Evolutionary conservation across 108 stramenopile species (phyloP), one percentile per base, ranked within the genome.

Genomic region (Mediolabrus comicus): DNA sequence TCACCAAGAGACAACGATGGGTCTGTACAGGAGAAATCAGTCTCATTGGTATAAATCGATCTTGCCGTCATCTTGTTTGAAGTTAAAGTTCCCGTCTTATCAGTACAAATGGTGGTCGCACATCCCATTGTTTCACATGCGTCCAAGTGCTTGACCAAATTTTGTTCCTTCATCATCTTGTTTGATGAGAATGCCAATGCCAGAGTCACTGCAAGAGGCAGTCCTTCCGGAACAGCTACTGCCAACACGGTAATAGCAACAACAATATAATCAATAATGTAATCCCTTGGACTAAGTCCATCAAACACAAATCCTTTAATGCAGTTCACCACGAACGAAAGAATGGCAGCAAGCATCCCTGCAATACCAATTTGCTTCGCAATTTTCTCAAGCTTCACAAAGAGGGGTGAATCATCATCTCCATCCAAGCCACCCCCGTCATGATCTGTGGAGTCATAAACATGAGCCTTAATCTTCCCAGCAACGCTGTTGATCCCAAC

Each of bases 51-150:
- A 53, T 68, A 88, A 14, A 91, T 57, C 13, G 90, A 82, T 3
- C 90, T 79, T 1, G 92, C 94, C 14, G 95, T 95, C 97, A 98
- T 98, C 54, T 93, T 90, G 79, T 98, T 98, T 66, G 91, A 87
- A n/a, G 98, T 98, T 51, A 98, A 84, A 22, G 98, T 98, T 29
- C 97, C 92, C 77, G 75, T 65, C 77, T 98, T 98, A 80, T 99
- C 98, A 17, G 97, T 95, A 74, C 98, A 99, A 71, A 99, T 99
- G 59, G 95, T 98, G 1, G 98, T 99, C 14, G 98, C 98, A 81
- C 92, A 97, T 34, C 98, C 98, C 98, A 99, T 99, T 29, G 98
- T 99, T 80, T 99, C 98, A 74, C 98, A 99, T 16, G 97, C 97
- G 57, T 96, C 94, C 59, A 99, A 80, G 56, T 96, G 87, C 62